These are phyloP conservation scores for Barbarea vulgaris DNA, from an alignment of 345 rosid species.

Conservation along the genomic window DNA sequence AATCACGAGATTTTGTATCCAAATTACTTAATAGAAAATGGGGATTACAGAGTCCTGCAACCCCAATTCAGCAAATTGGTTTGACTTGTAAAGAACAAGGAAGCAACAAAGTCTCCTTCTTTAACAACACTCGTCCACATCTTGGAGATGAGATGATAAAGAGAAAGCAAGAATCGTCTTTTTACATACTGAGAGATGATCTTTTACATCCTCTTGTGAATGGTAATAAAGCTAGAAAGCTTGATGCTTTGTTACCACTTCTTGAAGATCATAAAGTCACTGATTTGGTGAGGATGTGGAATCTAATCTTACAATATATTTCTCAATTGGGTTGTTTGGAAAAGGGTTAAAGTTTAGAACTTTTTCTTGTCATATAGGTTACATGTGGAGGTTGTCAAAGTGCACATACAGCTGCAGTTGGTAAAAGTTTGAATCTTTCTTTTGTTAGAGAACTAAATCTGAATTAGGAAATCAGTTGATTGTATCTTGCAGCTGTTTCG, in stretches of 20 bases:
- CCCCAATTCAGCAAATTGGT: slow-evolving; percentile 59
- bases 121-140: slow-evolving; percentile 45
- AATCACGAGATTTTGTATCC: slow-evolving; percentile 42
- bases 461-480: slow-evolving; percentile 2
- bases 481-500: slow-evolving; percentile 70
- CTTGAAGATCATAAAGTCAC: slow-evolving; percentile 62
- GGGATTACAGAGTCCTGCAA: slow-evolving; percentile 60
- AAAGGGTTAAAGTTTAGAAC: slow-evolving; percentile 5
- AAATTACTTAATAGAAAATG: slow-evolving; percentile 72
- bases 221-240: slow-evolving; percentile 92
- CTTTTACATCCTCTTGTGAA: slow-evolving; percentile 84
- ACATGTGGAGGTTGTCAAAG: slow-evolving; percentile 98
- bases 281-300: slow-evolving; percentile 67
- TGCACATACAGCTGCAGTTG: slow-evolving; percentile 88
- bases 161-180: slow-evolving; percentile 44
- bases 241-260: slow-evolving; percentile 78
- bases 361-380: slow-evolving; percentile 54
- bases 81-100: slow-evolving; percentile 35
- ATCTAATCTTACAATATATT: neutral
- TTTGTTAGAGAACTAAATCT: neutral
- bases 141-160: slow-evolving; percentile 46
- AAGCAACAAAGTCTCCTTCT: slow-evolving; percentile 38
- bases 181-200: slow-evolving; percentile 85
- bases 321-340: slow-evolving; percentile 1
- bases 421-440: slow-evolving; percentile 40